Evolutionary conservation across 495 filamentous ascomycete species (phyloP).

Genomic region (Xylaria curta): DNA sequence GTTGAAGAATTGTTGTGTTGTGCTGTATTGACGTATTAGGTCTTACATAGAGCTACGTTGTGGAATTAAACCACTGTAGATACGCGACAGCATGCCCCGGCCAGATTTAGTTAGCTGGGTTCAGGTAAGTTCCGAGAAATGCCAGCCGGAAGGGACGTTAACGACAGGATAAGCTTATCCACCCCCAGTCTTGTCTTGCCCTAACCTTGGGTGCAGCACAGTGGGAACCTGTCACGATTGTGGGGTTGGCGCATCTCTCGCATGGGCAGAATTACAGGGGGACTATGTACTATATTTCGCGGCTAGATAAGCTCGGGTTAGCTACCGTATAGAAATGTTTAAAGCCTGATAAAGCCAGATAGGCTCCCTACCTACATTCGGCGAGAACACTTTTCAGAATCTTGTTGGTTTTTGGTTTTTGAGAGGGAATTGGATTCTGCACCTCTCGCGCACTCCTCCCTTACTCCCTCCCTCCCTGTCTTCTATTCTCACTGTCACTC

Average conservation of each 20-base stretch:
- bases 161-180: not conserved
- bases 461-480: not conserved
- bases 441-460: not conserved
- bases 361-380: not conserved
- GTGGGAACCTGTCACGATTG: not conserved
- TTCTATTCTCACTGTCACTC: slow-evolving; percentile 3
- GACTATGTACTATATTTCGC: not conserved
- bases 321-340: not conserved
- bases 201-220: too few relatives aligned
- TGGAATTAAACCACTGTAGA: too few relatives aligned
- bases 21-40: too few relatives aligned
- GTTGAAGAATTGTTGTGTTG: not conserved
- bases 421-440: not conserved
- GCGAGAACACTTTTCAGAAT: slow-evolving; percentile 25
- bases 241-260: not conserved
- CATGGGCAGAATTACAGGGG: not conserved
- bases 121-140: not conserved
- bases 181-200: not conserved
- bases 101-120: not conserved
- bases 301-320: not conserved
- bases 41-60: too few relatives aligned
- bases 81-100: not conserved
- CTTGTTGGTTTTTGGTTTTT: slow-evolving; percentile 13
- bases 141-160: not conserved
- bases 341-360: not conserved